phyloP scores from a whole-genome alignment of 2,329 filamentous ascomycete species.

The Sordariomycetes sp. region DNA sequence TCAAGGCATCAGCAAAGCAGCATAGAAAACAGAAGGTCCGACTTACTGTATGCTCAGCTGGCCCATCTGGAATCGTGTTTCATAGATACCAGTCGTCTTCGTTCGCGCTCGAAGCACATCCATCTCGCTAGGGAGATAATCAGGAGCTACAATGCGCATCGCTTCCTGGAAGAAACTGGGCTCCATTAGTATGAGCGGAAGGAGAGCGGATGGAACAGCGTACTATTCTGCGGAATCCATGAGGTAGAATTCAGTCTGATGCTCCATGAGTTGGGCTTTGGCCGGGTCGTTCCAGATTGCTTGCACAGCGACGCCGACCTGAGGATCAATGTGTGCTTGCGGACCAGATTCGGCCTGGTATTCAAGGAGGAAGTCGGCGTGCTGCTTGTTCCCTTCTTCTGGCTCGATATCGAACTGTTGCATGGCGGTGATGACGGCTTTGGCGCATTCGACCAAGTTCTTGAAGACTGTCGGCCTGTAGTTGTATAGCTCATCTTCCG shows the following conservation, averaged over 20 bases:
- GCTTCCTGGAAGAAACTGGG: slow-evolving; percentile 92
- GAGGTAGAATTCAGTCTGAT: slow-evolving; percentile 95
- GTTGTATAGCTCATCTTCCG: slow-evolving; percentile 83
- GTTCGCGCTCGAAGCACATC: slow-evolving; percentile 93
- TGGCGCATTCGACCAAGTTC: slow-evolving; percentile 94
- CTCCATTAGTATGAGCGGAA: neutral
- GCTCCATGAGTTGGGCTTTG: slow-evolving; percentile 75
- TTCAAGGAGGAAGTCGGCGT: slow-evolving; percentile 72
- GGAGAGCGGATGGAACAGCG: slow-evolving; percentile 21
- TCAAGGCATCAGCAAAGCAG: slow-evolving; percentile 12
- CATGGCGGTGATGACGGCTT: slow-evolving; percentile 85
- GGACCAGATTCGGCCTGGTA: slow-evolving; percentile 89
- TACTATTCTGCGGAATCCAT: slow-evolving; percentile 99
- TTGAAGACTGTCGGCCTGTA: slow-evolving; percentile 98
- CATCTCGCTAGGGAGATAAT: slow-evolving; percentile 89
- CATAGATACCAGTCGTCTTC: slow-evolving; percentile 98
- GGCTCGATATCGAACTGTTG: slow-evolving; percentile 83
- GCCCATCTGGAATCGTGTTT: slow-evolving; percentile 97
- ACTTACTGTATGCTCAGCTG: slow-evolving; percentile 96
- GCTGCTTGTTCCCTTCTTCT: slow-evolving; percentile 60
- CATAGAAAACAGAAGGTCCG: too few species aligned
- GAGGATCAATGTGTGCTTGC: slow-evolving; percentile 70
- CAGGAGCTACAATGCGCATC: slow-evolving; percentile 68
- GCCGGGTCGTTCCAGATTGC: slow-evolving; percentile 86
- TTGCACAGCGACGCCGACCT: slow-evolving; percentile 74